A percentile compares a stretch with the other conserved stretches of the same genome.
phyloP scores from a whole-genome alignment of 768 basidiomycete genomes.

The Paxillus involutus region DNA sequence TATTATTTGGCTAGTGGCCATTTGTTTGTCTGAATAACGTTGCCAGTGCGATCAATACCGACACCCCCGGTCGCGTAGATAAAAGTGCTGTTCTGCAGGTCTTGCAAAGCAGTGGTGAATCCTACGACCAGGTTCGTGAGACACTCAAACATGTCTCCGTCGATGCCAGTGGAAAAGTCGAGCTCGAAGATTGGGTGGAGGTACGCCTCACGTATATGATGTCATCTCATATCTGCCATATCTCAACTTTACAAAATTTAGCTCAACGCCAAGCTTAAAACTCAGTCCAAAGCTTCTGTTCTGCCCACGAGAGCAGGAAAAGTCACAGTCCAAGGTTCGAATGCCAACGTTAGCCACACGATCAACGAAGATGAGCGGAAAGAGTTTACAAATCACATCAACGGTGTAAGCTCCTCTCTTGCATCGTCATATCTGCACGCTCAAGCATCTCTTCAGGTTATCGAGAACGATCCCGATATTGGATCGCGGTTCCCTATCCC shows the following conservation, averaged over 20 bases:
- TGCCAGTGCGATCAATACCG: conserved; percentile 67
- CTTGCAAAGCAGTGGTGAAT: conserved; percentile 77
- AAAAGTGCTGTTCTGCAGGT: conserved; percentile 80
- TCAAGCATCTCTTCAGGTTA: conserved; percentile 54
- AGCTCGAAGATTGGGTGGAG: conserved; percentile 98
- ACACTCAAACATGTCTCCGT: conserved; percentile 92
- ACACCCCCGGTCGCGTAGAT: conserved; percentile 79
- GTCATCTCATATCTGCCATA: conserved; percentile 17
- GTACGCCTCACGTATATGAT: conserved; percentile 42
- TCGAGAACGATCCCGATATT: conserved; percentile 88
- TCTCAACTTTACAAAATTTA: conserved; percentile 29
- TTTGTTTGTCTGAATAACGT: conserved; percentile 2
- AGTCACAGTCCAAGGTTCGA: conserved; percentile 92
- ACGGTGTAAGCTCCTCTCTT: conserved; percentile 56
- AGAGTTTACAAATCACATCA: conserved; percentile 99
- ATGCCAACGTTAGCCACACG: conserved; percentile 93
- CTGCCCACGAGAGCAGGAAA: conserved; percentile 77
- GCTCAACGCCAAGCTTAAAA: conserved; percentile 80
- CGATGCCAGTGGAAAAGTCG: conserved; percentile 93
- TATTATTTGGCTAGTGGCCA: neutral
- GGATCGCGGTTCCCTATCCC: conserved; percentile 85
- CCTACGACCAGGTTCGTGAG: conserved; percentile 87
- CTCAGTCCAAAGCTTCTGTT: conserved; percentile 43
- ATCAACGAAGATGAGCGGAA: conserved; percentile 95
- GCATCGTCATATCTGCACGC: neutral